A percentile compares a stretch with the other conserved stretches of the same genome.
Evolutionary conservation across 495 filamentous ascomycete genomes (phyloP).

Genomic region (Tuber aestivum): DNA sequence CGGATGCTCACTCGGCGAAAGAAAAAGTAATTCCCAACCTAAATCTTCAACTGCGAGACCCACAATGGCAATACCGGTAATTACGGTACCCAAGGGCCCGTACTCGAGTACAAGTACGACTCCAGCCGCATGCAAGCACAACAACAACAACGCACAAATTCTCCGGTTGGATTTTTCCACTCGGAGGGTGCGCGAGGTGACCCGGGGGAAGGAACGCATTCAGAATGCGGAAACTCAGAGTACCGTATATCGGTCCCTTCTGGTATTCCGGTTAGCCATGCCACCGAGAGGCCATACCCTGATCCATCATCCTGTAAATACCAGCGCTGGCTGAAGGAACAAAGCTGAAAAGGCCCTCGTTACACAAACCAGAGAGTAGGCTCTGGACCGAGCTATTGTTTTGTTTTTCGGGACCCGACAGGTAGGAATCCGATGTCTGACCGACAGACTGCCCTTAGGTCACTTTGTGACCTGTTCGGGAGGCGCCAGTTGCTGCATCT

Average conservation of each 20-base stretch:
- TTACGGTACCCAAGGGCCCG: too few relatives aligned
- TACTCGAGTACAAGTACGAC: not conserved
- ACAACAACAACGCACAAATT: slow-evolving; percentile 1
- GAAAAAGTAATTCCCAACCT: not conserved
- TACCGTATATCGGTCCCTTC: not conserved
- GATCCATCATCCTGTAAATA: not conserved
- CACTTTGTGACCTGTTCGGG: not conserved
- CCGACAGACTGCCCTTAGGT: not conserved
- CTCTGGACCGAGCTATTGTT: not conserved
- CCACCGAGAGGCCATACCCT: not conserved
- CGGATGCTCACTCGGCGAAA: not conserved
- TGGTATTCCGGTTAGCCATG: not conserved
- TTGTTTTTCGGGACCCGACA: not conserved
- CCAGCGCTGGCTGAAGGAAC: not conserved
- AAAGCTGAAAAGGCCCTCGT: not conserved
- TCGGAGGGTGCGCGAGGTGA: not conserved
- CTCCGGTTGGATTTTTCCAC: not conserved
- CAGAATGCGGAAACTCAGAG: not conserved
- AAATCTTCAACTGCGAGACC: not conserved
- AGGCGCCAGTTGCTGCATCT: not conserved
- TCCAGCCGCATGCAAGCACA: not conserved
- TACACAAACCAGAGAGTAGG: not conserved
- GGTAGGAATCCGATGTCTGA: not conserved
- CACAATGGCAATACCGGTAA: not conserved
- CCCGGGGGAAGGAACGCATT: not conserved